A percentile compares a stretch with the other conserved stretches of the same genome.
phyloP scores from a whole-genome alignment of 208 protist species.

The Leishmania guyanensis region DNA sequence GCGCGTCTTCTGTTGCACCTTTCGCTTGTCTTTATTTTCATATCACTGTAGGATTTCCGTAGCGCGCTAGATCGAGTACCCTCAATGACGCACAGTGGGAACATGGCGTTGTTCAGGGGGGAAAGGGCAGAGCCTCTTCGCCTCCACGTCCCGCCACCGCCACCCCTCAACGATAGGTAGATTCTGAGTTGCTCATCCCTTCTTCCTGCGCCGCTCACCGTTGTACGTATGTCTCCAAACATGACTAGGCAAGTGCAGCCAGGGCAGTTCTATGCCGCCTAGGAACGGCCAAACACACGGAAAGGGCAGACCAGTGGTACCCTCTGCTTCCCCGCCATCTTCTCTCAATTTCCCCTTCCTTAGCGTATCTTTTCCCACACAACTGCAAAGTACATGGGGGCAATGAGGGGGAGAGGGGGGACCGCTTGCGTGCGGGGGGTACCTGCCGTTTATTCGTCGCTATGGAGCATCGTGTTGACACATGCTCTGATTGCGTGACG shows the following conservation, averaged over 20 bases:
- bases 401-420: background rate
- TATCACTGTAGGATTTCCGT: background rate
- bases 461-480: background rate
- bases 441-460: background rate
- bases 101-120: background rate
- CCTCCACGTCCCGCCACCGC: background rate
- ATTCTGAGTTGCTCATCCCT: background rate
- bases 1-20: background rate
- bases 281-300: background rate
- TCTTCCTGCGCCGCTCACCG: background rate
- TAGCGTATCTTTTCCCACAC: background rate
- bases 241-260: background rate
- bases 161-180: background rate
- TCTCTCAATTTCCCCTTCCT: background rate
- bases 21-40: background rate
- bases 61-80: background rate
- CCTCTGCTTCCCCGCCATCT: background rate
- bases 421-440: background rate
- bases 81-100: background rate
- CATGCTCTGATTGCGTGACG: background rate
- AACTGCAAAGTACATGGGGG: background rate
- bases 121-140: background rate
- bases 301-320: too few relatives aligned
- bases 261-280: background rate
- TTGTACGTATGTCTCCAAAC: background rate